phyloP scores from a whole-genome alignment of 768 basidiomycete species.

The Trametes maxima region DNA sequence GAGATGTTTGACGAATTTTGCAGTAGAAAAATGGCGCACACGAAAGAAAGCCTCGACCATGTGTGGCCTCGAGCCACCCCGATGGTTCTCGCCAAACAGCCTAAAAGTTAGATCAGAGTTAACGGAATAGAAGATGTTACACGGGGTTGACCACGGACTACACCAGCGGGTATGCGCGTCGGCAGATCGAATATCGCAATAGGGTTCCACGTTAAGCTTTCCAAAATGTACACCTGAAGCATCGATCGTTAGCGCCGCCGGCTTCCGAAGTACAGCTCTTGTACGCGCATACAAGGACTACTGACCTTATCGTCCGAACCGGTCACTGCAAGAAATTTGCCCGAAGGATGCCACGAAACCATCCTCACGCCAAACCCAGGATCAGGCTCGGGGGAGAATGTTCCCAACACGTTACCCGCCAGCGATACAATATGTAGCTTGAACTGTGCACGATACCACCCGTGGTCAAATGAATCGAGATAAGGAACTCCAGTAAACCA shows the following conservation, averaged over 20 bases:
- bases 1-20: not conserved
- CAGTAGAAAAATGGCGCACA: conserved; percentile 50
- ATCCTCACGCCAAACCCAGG: conserved; percentile 82
- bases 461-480: not conserved
- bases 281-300: not conserved
- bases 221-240: conserved; percentile 70
- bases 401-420: conserved; percentile 61
- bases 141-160: conserved; percentile 26
- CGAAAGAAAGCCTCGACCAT: conserved; percentile 85
- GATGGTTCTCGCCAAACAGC: conserved; percentile 83
- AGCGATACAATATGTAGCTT: conserved; percentile 73
- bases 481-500: not conserved
- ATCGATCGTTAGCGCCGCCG: not conserved
- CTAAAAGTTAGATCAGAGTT: conserved; percentile 40
- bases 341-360: conserved; percentile 85
- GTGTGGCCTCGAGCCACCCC: conserved; percentile 82
- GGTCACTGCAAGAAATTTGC: conserved; percentile 76
- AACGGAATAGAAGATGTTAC: not conserved
- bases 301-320: conserved; percentile 90
- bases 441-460: conserved; percentile 54
- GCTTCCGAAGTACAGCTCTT: too few species aligned
- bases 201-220: conserved; percentile 73
- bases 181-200: conserved; percentile 64
- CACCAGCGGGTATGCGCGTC: conserved; percentile 54
- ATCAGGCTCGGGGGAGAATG: conserved; percentile 73